Conservation (phyloP, 2,329 filamentous ascomycete genomes). For the Nannizziopsis arthrosporioides region DNA sequence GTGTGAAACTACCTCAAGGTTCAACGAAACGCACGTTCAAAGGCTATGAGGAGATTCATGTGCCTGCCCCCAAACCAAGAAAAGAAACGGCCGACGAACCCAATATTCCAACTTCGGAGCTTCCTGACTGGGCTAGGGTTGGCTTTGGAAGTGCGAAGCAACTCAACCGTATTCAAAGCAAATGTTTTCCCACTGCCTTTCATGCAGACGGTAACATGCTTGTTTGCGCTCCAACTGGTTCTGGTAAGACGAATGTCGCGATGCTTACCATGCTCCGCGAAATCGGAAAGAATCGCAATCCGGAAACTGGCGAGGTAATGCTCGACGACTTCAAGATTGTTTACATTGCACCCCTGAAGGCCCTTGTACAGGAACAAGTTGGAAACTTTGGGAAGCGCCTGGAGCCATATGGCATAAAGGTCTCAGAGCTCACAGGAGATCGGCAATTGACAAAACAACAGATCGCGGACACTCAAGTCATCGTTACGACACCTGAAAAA, state of each 20-base stretch:
- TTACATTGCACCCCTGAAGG: constrained; percentile 92
- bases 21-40: constrained; percentile 94
- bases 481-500: constrained; percentile 96
- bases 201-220: constrained; percentile 94
- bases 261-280: constrained; percentile 95
- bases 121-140: constrained; percentile 81
- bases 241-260: constrained; percentile 95
- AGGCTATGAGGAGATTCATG: constrained; percentile 96
- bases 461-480: constrained; percentile 94
- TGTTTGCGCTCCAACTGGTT: constrained; percentile 91
- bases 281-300: constrained; percentile 87
- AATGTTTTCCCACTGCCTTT: constrained; percentile 83
- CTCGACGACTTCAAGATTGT: constrained; percentile 97
- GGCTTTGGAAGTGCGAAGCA: constrained; percentile 80
- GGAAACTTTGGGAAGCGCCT: constrained; percentile 91
- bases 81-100: constrained; percentile 62
- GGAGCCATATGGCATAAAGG: constrained; percentile 79
- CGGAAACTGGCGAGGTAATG: constrained; percentile 82
- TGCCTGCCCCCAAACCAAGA: constrained; percentile 81
- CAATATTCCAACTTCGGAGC: constrained; percentile 69
- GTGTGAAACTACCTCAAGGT: constrained; percentile 82
- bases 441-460: constrained; percentile 97
- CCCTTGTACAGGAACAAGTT: constrained; percentile 92
- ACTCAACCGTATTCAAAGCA: constrained; percentile 90
- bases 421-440: constrained; percentile 94